Conservation (phyloP, 2,329 filamentous ascomycete species). For the Verticillium alfalfae region DNA sequence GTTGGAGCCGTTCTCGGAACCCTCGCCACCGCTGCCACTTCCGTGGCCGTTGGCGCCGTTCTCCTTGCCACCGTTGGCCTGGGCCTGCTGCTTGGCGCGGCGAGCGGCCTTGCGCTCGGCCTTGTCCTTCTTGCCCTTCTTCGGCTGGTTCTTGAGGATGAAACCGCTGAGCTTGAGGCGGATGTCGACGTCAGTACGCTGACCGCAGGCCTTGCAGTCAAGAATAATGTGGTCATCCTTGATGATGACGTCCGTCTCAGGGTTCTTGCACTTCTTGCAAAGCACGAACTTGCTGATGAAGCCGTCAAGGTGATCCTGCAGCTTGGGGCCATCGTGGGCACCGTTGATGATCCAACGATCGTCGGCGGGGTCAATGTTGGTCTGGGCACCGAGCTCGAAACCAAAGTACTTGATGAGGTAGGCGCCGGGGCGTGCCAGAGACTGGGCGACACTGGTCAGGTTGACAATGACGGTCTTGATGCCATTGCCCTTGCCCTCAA, state of each 20-base stretch:
- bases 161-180: constrained; percentile 95
- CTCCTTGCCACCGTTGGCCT: constrained; percentile 51
- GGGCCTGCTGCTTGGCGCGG: constrained; percentile 72
- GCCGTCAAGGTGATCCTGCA: constrained; percentile 96
- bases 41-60: constrained; percentile 50
- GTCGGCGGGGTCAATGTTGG: constrained; percentile 93
- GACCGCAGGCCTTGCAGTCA: constrained; percentile 98
- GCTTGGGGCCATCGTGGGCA: constrained; percentile 88
- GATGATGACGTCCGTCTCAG: constrained; percentile 92
- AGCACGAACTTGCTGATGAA: constrained; percentile 99
- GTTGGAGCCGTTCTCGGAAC: constrained; percentile 43
- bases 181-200: constrained; percentile 84
- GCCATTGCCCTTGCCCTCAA: constrained; percentile 98
- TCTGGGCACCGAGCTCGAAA: constrained; percentile 97
- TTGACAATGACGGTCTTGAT: constrained; percentile 99
- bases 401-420: constrained; percentile 99
- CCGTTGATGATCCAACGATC: constrained; percentile 99
- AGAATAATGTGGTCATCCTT: constrained; percentile 89
- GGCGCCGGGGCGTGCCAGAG: constrained; percentile 83
- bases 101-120: constrained; percentile 85
- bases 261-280: constrained; percentile 99
- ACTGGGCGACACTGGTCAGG: constrained; percentile 85
- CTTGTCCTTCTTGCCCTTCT: constrained; percentile 97
- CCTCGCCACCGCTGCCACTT: constrained; percentile 56
- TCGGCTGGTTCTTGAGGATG: constrained; percentile 91